A percentile compares a stretch with the other conserved stretches of the same genome.
Evolutionary conservation across 2,329 filamentous ascomycete genomes (phyloP).

Genomic region (Hypoxylon sp.): DNA sequence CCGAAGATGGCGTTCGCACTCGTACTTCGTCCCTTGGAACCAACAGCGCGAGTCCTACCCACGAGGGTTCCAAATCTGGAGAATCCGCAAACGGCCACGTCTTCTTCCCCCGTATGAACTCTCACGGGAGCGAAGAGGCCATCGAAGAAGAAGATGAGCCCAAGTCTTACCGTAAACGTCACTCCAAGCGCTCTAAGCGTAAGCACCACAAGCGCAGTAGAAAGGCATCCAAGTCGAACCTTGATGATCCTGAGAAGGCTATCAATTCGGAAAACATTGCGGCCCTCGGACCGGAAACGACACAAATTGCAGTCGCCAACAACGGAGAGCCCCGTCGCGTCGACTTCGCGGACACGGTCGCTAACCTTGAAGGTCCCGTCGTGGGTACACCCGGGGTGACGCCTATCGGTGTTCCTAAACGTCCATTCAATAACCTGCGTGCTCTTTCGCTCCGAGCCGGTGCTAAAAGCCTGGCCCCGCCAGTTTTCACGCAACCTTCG

Average conservation of each 20-base stretch:
- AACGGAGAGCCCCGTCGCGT: constrained; percentile 65
- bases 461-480: constrained; percentile 76
- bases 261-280: constrained; percentile 50
- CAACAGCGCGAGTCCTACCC: constrained; percentile 49
- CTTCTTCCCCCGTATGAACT: constrained; percentile 53
- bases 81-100: constrained; percentile 54
- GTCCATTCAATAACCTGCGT: constrained; percentile 67
- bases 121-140: constrained; percentile 58
- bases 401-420: constrained; percentile 48
- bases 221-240: constrained; percentile 38
- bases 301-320: constrained; percentile 25
- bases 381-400: constrained; percentile 48
- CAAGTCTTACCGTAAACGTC: constrained; percentile 53
- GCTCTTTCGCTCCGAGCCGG: constrained; percentile 71
- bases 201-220: constrained; percentile 55
- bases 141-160: constrained; percentile 59
- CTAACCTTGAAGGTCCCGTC: constrained; percentile 45
- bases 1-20: constrained; percentile 51
- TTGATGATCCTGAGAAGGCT: constrained; percentile 39
- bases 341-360: constrained; percentile 62
- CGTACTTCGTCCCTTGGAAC: constrained; percentile 59
- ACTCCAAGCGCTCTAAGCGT: constrained; percentile 27
- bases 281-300: constrained; percentile 41
- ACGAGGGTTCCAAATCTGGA: constrained; percentile 56
- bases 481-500: constrained; percentile 70